These are phyloP conservation scores for Tuber umbilicatum DNA, from an alignment of 495 filamentous ascomycete genomes.

Conservation along the genomic window DNA sequence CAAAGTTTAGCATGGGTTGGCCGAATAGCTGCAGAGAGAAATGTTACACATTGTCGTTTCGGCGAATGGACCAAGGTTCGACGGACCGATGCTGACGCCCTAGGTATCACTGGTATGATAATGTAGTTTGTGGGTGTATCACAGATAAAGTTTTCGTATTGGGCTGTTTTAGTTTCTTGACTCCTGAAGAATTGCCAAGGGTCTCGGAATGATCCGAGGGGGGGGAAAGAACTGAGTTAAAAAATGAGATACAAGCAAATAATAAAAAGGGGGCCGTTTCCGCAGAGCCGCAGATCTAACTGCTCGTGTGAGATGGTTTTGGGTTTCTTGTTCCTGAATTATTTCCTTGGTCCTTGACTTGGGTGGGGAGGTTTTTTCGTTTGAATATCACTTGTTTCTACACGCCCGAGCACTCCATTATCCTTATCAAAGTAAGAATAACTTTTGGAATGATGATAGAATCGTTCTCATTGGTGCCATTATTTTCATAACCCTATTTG, in stretches of 20 bases:
- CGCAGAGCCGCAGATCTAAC: constrained; percentile 27
- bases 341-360: not conserved
- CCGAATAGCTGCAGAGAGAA: too few relatives aligned
- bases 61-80: too few relatives aligned
- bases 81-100: too few relatives aligned
- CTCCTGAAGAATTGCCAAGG: constrained; percentile 21
- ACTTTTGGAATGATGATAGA: not conserved
- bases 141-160: constrained; percentile 25
- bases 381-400: not conserved
- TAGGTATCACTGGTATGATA: too few relatives aligned
- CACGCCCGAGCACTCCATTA: not conserved
- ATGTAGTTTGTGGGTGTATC: not conserved
- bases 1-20: too few relatives aligned
- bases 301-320: too few relatives aligned
- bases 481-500: not conserved
- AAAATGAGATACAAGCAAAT: not conserved
- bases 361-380: not conserved
- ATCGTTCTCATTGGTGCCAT: not conserved
- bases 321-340: not conserved
- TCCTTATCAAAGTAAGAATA: not conserved
- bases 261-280: constrained; percentile 9
- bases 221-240: not conserved
- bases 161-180: constrained; percentile 6
- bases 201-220: constrained; percentile 28
- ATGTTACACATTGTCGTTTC: too few relatives aligned